Base-by-base conservation (phyloP, 345 rosid species). In the Eutrema heterophyllum region DNA sequence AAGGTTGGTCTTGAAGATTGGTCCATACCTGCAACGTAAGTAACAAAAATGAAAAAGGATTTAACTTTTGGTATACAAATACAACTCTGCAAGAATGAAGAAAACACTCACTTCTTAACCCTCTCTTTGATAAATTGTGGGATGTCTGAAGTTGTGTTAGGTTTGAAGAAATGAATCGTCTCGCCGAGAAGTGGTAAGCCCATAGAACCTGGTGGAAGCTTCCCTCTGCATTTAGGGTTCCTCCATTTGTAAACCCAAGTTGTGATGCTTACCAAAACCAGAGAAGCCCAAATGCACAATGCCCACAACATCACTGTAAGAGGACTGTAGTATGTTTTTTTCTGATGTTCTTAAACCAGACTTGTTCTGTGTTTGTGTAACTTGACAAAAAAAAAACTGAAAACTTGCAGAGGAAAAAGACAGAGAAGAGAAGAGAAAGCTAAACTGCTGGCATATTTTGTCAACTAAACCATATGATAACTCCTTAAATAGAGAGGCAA, bases 121-220 rank as follows among this genome's bases (percentile, higher is more conserved):
- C 98, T 88, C 52, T 86, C 80, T 79, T 83, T 88, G 49, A 93
- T 75, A 64, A 93, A 93, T 15, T 86, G 86, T 43, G 86, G 78
- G 26, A 90, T 79, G 18, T 87, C 95, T 57, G 81, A 82, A 66
- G 91, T 74, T 54, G 86, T 80, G 83, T 77, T 79, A 43, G 91
- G 95, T 57, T 81, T 55, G 62, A 93, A 90, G 83, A 93, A 93
- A 55, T 90, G 83, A 21, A 89, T 83, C 71, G 89, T 86, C 82
- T 93, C 98, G 5, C 98, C 98, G 0, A 93, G 84, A 50, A 93
- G 76, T 1, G 97, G 98, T 13, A 83, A 75, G 10, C 98, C 98
- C 98, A 93, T 90, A 1, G 98, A 93, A 66, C 98, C 98, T 2
- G 98, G 97, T 8, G 97, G 98, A 60, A 93, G 90, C 66, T 88